A percentile compares a stretch with the other conserved stretches of the same genome.
phyloP scores from a whole-genome alignment of 2,329 filamentous ascomycete species.

The Penicillium sp. region DNA sequence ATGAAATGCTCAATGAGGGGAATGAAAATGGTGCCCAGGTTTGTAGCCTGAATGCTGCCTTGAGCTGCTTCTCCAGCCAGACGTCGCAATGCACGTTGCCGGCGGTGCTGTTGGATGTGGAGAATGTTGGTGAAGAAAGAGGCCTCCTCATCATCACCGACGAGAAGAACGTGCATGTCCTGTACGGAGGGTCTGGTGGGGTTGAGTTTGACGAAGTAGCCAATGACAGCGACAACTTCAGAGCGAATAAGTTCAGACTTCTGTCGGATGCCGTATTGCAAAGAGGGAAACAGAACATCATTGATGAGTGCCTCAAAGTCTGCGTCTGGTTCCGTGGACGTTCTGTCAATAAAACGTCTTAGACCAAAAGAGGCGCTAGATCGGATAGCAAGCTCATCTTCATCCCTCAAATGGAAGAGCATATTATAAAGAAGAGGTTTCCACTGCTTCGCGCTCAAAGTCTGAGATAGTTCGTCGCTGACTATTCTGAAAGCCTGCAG shows the following conservation, averaged over 20 bases:
- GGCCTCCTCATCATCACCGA: constrained; percentile 69
- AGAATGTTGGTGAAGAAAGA: constrained; percentile 93
- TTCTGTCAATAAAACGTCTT: constrained; percentile 70
- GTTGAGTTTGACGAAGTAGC: constrained; percentile 70
- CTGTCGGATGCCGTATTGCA: constrained; percentile 74
- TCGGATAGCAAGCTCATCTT: constrained; percentile 84
- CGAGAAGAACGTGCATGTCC: constrained; percentile 70
- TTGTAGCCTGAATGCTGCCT: constrained; percentile 67
- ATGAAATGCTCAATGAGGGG: constrained; percentile 93
- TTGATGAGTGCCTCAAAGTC: constrained; percentile 60
- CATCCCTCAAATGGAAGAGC: constrained; percentile 78
- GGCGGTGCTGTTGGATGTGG: constrained; percentile 82
- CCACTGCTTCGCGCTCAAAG: constrained; percentile 73
- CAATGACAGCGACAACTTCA: constrained; percentile 77
- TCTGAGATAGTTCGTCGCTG: constrained; percentile 58
- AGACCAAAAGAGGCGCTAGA: constrained; percentile 78
- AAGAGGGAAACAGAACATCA: constrained; percentile 66
- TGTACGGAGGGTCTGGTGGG: constrained; percentile 67
- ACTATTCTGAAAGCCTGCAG: constrained; percentile 73
- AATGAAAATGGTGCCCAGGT: constrained; percentile 81
- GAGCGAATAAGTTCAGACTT: constrained; percentile 77
- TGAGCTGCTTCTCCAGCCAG: constrained; percentile 66
- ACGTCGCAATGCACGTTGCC: constrained; percentile 76
- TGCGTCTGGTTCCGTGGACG: constrained; percentile 42
- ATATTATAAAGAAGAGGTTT: constrained; percentile 83